These are phyloP conservation scores for Verbascum thapsus DNA, from an alignment of 257 asterid genomes.

Conservation along the genomic window DNA sequence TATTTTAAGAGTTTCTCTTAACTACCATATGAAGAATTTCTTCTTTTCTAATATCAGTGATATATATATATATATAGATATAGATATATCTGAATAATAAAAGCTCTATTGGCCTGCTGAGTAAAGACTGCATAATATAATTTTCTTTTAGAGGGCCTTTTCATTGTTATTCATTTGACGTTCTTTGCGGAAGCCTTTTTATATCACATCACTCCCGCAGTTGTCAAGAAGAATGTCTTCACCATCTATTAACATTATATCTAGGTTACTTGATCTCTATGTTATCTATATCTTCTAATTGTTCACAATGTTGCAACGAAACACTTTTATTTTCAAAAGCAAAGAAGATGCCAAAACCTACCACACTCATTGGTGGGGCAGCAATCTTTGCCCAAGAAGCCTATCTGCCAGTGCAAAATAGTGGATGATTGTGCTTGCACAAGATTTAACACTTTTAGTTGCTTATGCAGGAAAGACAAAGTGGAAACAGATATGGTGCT, in stretches of 20 bases:
- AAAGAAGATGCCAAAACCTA: neutral
- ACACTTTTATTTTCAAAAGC: neutral
- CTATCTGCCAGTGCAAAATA: conserved; percentile 10
- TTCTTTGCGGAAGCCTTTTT: neutral
- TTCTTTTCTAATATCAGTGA: neutral
- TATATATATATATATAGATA: too few relatives aligned
- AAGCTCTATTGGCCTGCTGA: too few relatives aligned
- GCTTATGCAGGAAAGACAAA: conserved; percentile 64
- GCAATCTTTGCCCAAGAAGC: conserved; percentile 6
- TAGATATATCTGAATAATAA: too few relatives aligned
- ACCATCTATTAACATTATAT: neutral
- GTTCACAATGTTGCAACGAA: neutral
- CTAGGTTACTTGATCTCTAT: conserved; percentile 12
- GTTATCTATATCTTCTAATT: neutral
- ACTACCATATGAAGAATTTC: neutral
- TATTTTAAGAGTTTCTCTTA: neutral
- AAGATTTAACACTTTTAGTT: conserved; percentile 35
- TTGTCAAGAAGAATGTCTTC: neutral
- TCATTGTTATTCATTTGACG: neutral
- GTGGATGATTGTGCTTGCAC: conserved; percentile 14
- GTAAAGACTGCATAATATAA: too few relatives aligned
- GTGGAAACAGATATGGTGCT: conserved; percentile 67
- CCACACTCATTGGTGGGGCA: conserved; percentile 1
- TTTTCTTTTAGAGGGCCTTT: too few relatives aligned
- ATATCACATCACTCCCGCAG: neutral